These are phyloP conservation scores for Collybia sp. DNA, from an alignment of 768 basidiomycete species.

Conservation along the genomic window DNA sequence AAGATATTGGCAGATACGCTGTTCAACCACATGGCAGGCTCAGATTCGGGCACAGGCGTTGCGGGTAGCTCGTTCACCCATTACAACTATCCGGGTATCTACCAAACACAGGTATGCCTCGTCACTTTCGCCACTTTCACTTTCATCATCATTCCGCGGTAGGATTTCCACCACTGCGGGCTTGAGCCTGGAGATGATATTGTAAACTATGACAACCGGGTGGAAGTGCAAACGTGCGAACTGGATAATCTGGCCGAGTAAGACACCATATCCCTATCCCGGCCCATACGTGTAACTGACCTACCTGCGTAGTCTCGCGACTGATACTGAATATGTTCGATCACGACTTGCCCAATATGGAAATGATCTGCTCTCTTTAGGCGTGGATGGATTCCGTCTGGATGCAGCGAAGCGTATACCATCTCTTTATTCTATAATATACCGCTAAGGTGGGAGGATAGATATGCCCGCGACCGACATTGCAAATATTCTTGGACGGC, in stretches of 20 bases:
- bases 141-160: background rate
- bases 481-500: conserved; percentile 42
- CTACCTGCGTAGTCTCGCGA: conserved; percentile 44
- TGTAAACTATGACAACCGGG: conserved; percentile 45
- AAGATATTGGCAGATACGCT: conserved; percentile 37
- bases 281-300: background rate
- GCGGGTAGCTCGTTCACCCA: conserved; percentile 49
- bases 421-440: background rate
- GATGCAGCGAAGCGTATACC: conserved; percentile 59
- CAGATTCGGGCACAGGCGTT: conserved; percentile 42
- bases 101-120: conserved; percentile 34
- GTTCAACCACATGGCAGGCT: conserved; percentile 63
- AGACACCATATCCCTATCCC: conserved; percentile 11
- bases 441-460: conserved; percentile 14
- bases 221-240: conserved; percentile 57
- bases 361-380: conserved; percentile 58
- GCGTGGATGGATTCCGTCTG: conserved; percentile 56
- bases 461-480: conserved; percentile 54
- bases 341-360: conserved; percentile 46
- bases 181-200: conserved; percentile 45
- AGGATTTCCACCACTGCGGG: conserved; percentile 41
- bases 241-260: conserved; percentile 50
- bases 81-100: conserved; percentile 48
- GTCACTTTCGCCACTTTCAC: background rate
- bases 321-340: conserved; percentile 59